Evolutionary conservation across 2,329 filamentous ascomycete genomes (phyloP), one percentile per base, ranked within the genome.

Genomic region (Penicillium vulpinum): DNA sequence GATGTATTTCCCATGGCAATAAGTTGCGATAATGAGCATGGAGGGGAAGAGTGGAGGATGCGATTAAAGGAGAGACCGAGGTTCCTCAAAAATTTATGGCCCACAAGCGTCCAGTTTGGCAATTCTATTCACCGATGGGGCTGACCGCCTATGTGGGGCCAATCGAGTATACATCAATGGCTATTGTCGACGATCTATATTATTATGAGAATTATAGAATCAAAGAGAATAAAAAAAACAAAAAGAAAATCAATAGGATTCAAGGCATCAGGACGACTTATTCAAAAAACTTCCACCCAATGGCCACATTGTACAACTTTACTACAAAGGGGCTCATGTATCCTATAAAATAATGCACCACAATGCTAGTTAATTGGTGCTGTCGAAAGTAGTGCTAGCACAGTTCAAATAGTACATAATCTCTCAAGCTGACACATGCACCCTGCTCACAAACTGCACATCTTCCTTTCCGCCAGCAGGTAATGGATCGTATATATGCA

Each of bases 1-100:
- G 54, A 56, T 8, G 40, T 40, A 24, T 52, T 45, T 6, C 54
- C 54, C 48, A 56, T 56, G 18, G 41, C 50, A 26, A 31, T 18
- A 13, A 16, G 21, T 6, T 15, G 8, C 38, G 10, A 43, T 9
- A 39, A 28, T 40, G 11, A 21, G 5, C 5, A 38, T 9, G 13
- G 41, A 46, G 31, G 35, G 28, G 16, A 35, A 26, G 16, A 35
- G 21, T 21, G 16, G 41, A 16, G 5, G 6, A 33, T n/a, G 11
- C n/a, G 18, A n/a, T 28, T 2, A 31, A 50, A 49, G 28, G 26
- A 48, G 43, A 47, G 51, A 31, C 39, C 29, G 38, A 55, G 38
- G 36, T 21, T 29, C 39, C 26, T 31, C 39, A 46, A 56, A n/a
- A 56, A 44, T 56, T 56, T 51, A 44, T 26, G n/a, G 31, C 24